Evolutionary conservation across 129 eudicot species (phyloP).

Genomic region (Chrysanthemum lavandulifolium): DNA sequence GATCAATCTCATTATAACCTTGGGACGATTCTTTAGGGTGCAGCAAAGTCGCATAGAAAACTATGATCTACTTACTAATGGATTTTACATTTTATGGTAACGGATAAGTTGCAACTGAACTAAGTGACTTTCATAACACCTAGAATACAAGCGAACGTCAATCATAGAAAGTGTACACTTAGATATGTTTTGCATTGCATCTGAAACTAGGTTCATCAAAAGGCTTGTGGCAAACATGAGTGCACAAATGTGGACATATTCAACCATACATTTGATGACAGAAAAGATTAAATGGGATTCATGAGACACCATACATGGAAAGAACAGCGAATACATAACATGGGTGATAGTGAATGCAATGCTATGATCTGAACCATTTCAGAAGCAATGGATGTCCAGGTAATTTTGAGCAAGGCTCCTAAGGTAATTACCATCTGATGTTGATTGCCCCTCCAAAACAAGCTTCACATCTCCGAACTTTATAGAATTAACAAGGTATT

Average conservation of each 20-base stretch:
- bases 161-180: background rate
- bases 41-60: background rate
- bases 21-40: background rate
- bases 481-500: conserved; percentile 57
- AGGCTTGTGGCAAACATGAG: background rate
- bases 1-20: background rate
- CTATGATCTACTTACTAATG: background rate
- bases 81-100: conserved; percentile 8
- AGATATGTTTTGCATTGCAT: background rate
- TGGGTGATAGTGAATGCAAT: background rate
- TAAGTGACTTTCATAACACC: background rate
- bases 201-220: background rate
- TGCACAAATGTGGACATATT: background rate
- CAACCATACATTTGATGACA: background rate
- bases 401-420: background rate
- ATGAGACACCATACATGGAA: background rate
- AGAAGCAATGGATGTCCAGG: background rate
- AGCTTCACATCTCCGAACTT: conserved; percentile 79
- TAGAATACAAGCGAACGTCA: background rate
- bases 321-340: background rate
- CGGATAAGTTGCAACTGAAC: background rate
- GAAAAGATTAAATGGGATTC: background rate
- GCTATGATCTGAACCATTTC: background rate
- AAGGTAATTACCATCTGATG: conserved; percentile 44
- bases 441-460: conserved; percentile 55